A percentile compares a stretch with the other conserved stretches of the same genome.
phyloP scores from a whole-genome alignment of 768 basidiomycete genomes.

The Lactarius sp. region DNA sequence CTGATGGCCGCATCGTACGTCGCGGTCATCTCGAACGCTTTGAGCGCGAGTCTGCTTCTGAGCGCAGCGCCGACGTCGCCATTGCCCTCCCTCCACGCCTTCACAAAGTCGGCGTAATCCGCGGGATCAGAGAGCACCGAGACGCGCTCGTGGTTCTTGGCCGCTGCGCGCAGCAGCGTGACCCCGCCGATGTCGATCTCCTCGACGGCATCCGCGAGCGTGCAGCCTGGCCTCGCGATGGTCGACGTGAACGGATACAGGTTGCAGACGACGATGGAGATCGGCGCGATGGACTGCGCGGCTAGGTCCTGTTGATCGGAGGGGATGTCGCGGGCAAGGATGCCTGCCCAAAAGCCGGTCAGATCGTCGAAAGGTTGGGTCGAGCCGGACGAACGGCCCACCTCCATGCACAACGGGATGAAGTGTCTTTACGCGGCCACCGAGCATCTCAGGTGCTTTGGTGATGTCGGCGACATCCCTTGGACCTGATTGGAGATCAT shows the following conservation, averaged over 20 bases:
- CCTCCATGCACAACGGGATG: slow-evolving; percentile 98
- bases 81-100: slow-evolving; percentile 67
- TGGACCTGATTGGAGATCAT: slow-evolving; percentile 2
- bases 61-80: slow-evolving; percentile 69
- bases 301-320: slow-evolving; percentile 86
- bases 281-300: slow-evolving; percentile 81
- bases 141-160: slow-evolving; percentile 95
- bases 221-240: slow-evolving; percentile 83
- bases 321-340: slow-evolving; percentile 86
- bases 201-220: slow-evolving; percentile 88
- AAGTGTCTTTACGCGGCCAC: slow-evolving; percentile 95
- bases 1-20: slow-evolving; percentile 94
- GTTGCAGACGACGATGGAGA: slow-evolving; percentile 98
- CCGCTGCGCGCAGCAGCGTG: slow-evolving; percentile 93
- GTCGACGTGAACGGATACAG: slow-evolving; percentile 95
- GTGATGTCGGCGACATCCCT: slow-evolving; percentile 98
- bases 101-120: slow-evolving; percentile 81
- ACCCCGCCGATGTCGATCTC: slow-evolving; percentile 99
- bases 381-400: slow-evolving; percentile 32
- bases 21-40: slow-evolving; percentile 97
- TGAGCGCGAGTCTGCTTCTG: slow-evolving; percentile 79
- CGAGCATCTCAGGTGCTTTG: slow-evolving; percentile 98
- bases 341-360: slow-evolving; percentile 48
- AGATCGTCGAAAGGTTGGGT: neutral
- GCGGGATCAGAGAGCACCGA: slow-evolving; percentile 83